Evolutionary conservation across 2,329 filamentous ascomycete species (phyloP).

Genomic region (Macrophomina pseudophaseolina): DNA sequence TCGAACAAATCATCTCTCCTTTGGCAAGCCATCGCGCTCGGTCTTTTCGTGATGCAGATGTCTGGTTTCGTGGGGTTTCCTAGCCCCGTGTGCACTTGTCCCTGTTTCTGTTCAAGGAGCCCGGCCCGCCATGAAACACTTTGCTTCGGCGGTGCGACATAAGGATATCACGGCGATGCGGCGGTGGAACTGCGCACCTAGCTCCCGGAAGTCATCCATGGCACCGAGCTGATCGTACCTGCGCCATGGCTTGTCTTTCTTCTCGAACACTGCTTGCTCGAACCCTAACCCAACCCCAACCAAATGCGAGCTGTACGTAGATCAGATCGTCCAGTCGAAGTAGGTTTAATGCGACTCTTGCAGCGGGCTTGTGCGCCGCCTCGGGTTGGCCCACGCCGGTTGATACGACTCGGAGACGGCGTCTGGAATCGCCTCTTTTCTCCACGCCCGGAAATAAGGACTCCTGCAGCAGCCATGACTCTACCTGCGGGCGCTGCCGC

Average conservation of each 20-base stretch:
- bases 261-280: neutral
- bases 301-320: neutral
- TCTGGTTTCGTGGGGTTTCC: neutral
- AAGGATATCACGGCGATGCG: neutral
- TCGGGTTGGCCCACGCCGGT: neutral
- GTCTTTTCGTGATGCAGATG: slow-evolving; percentile 5
- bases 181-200: neutral
- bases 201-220: neutral
- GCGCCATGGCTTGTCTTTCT: neutral
- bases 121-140: no score
- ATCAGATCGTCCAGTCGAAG: neutral
- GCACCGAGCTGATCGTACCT: neutral
- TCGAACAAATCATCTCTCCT: neutral
- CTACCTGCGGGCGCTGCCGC: slow-evolving; percentile 13
- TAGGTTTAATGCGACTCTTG: neutral
- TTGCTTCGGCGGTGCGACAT: no score
- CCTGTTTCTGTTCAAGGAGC: neutral
- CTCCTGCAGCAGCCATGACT: slow-evolving; percentile 3
- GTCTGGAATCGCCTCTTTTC: neutral
- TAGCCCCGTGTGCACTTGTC: neutral
- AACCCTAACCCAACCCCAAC: slow-evolving; percentile 5
- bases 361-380: neutral
- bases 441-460: slow-evolving; percentile 15
- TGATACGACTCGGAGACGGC: neutral
- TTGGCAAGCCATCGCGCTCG: neutral